Evolutionary conservation across 2,329 filamentous ascomycete species (phyloP), one percentile per base, ranked within the genome.

Genomic region (Beauveria australis): DNA sequence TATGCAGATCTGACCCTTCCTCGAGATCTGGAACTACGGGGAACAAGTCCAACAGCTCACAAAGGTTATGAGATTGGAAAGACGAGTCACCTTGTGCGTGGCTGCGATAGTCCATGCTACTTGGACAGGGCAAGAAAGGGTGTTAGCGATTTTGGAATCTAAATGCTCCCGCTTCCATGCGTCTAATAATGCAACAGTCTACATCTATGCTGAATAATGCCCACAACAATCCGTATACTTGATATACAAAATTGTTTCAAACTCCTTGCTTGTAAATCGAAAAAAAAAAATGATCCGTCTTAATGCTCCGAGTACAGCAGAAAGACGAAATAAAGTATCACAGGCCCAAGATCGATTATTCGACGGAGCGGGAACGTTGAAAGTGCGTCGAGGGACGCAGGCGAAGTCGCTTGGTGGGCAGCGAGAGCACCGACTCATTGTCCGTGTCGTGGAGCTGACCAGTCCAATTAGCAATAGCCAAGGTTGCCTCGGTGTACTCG

Each of bases 401-500:
- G 8, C 64, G 66, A 16, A 68, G 66, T 19, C 69, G 64, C 64
- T 73, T 75, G 22, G 67, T 67, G 54, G 67, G 71, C 67, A 72
- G 69, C 5, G 73, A 75, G 41, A 65, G 66, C 57, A 72, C 65
- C 16, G 73, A 75, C 53, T 73, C 71, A 40, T 64, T 66, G 40
- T 76, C 74, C 5, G 71, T 73, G 62, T 76, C 74, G 55, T 70
- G 69, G 26, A 69, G 67, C 30, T 69, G 69, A n/a, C 74, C 72
- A 1, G 76, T 66, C 78, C 78, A 80, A 12, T 68, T 66, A 49
- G 73, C 73, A 19, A 80, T 73, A 10, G 71, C 69, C 33, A 74
- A 68, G 1, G 76, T 72, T 3, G 78, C 75, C 52, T 75, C 73
- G n/a, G 69, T 69, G 59, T 81, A 81, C 64, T 81, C 78, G n/a